Conservation (phyloP, 1,284 basidiomycete species). For the Neotropicomus parvogracilis region DNA sequence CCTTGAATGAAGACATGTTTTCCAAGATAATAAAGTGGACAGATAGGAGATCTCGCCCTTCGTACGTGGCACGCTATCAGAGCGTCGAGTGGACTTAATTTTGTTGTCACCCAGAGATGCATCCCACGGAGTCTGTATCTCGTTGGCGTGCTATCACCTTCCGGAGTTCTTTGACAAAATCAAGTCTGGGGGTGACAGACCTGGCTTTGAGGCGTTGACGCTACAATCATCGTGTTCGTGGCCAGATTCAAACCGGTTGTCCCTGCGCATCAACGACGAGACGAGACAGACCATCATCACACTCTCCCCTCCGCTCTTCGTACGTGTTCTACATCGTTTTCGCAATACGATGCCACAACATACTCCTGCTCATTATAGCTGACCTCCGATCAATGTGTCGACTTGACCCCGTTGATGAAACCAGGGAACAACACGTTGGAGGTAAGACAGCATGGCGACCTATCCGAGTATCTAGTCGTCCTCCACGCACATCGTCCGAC, state of each 20-base stretch:
- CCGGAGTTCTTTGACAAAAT: constrained; percentile 12
- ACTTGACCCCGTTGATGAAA: constrained; percentile 25
- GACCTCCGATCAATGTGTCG: constrained; percentile 29
- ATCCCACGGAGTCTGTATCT: constrained; percentile 25
- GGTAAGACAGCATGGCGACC: constrained; percentile 24
- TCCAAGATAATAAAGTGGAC: constrained; percentile 24
- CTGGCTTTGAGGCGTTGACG: constrained; percentile 10
- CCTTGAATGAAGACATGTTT: constrained; percentile 21
- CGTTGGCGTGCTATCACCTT: constrained; percentile 29
- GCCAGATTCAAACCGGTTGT: constrained; percentile 24
- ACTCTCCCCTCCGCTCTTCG: constrained; percentile 30
- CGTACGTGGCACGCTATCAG: constrained; percentile 22
- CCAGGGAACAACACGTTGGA: constrained; percentile 23
- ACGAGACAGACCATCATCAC: constrained; percentile 13
- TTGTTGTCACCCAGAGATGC: constrained; percentile 17
- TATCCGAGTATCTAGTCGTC: constrained; percentile 31
- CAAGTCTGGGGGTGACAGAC: constrained; percentile 1
- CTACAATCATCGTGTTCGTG: constrained; percentile 22
- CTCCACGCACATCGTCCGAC: constrained; percentile 32
- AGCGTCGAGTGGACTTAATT: background rate
- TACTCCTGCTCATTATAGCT: constrained; percentile 12
- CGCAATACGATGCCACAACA: background rate
- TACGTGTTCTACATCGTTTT: constrained; percentile 8
- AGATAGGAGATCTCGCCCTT: constrained; percentile 17
- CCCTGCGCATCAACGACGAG: constrained; percentile 12